A percentile compares a stretch with the other conserved stretches of the same genome.
Evolutionary conservation across 441 rosid species (phyloP).

Genomic region (Sinapis alba): DNA sequence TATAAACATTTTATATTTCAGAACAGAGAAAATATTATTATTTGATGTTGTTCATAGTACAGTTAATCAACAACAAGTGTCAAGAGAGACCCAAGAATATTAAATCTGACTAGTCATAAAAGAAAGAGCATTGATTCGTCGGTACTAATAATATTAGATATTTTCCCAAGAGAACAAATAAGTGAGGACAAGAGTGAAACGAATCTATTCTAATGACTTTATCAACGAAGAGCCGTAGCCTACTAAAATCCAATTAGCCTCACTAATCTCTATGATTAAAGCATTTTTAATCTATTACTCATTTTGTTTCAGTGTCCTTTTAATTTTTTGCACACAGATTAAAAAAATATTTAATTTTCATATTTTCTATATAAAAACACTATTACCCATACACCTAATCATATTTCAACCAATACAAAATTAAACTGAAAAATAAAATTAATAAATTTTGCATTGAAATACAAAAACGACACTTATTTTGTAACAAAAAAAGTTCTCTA

Average conservation of each 20-base stretch:
- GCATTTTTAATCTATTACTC: too few species aligned
- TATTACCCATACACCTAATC: too few species aligned
- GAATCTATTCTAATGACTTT: conserved; percentile 32
- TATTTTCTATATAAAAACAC: too few species aligned
- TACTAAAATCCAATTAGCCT: conserved; percentile 1
- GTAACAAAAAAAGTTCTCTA: too few species aligned
- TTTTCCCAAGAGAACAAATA: conserved; percentile 23
- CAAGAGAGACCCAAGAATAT: conserved; percentile 9
- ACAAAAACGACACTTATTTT: too few species aligned
- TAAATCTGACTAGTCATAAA: background rate
- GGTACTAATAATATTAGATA: conserved; percentile 3
- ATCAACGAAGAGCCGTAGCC: conserved; percentile 20
- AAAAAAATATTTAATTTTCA: too few species aligned
- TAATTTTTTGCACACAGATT: too few species aligned
- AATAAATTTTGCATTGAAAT: too few species aligned
- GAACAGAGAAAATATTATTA: background rate
- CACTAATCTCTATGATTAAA: conserved; percentile 21
- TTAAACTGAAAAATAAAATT: too few species aligned
- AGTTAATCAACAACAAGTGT: background rate
- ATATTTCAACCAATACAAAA: too few species aligned
- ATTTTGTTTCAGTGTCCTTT: too few species aligned
- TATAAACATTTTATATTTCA: too few species aligned
- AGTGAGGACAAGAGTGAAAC: conserved; percentile 24
- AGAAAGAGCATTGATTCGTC: conserved; percentile 25
- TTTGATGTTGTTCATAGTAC: background rate